Conservation (phyloP, 306 rosid genomes). For the Cucurbita pepo region DNA sequence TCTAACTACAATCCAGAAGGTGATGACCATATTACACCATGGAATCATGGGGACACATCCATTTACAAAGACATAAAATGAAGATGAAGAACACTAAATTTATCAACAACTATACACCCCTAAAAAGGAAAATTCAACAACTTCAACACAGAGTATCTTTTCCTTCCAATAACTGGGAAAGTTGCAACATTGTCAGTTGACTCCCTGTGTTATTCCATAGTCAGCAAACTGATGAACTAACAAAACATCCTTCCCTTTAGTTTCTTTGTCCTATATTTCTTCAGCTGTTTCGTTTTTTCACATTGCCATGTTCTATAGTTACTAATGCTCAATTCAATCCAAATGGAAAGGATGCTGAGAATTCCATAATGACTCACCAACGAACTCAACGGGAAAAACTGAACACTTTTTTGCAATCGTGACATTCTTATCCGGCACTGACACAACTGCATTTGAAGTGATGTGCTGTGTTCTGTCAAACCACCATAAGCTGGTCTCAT, state of each 20-base stretch:
- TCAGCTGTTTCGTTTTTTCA: neutral
- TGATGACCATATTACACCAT: neutral
- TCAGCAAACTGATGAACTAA: neutral
- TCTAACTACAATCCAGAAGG: conserved; percentile 43
- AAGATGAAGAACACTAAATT: neutral
- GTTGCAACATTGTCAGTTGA: neutral
- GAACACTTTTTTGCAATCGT: conserved; percentile 86
- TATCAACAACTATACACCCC: neutral
- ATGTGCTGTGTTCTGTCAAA: conserved; percentile 74
- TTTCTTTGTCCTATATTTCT: neutral
- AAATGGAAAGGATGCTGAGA: neutral
- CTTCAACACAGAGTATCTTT: neutral
- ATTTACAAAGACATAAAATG: neutral
- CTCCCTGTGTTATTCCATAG: neutral
- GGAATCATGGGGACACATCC: neutral
- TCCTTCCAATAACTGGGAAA: neutral
- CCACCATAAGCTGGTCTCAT: conserved; percentile 95
- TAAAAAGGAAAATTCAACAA: neutral
- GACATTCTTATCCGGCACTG: conserved; percentile 68
- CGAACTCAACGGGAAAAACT: conserved; percentile 93
- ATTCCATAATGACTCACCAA: conserved; percentile 38
- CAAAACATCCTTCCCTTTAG: neutral
- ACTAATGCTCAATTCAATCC: neutral
- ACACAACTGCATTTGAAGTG: conserved; percentile 65
- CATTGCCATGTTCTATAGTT: neutral